phyloP scores from a whole-genome alignment of 192 early-diverging fungal genomes.

The Obelidium mucronatum region DNA sequence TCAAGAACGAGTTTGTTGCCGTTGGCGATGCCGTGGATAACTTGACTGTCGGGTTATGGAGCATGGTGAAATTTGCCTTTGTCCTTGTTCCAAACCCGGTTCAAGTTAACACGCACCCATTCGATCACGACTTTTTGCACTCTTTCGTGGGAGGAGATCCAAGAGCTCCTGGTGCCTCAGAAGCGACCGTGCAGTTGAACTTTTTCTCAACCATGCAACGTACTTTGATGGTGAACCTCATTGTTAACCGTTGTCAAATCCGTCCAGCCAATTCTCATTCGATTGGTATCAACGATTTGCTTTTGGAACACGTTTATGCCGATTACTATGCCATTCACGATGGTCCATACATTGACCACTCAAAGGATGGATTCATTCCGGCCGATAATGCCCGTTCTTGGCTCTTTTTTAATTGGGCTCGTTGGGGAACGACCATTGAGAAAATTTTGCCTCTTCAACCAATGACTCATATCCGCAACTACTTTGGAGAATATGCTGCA shows the following conservation, averaged over 20 bases:
- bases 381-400: slow-evolving; percentile 49
- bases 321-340: slow-evolving; percentile 66
- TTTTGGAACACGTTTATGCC: slow-evolving; percentile 50
- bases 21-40: slow-evolving; percentile 1
- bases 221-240: slow-evolving; percentile 38
- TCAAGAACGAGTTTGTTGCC: slow-evolving; percentile 21
- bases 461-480: slow-evolving; percentile 45
- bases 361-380: neutral
- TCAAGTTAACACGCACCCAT: slow-evolving; percentile 7
- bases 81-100: slow-evolving; percentile 16
- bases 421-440: neutral
- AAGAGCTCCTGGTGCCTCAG: neutral
- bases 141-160: slow-evolving; percentile 24
- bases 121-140: slow-evolving; percentile 7
- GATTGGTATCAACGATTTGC: slow-evolving; percentile 52
- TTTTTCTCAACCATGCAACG: slow-evolving; percentile 44
- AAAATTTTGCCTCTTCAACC: slow-evolving; percentile 31
- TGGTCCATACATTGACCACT: slow-evolving; percentile 45
- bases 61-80: slow-evolving; percentile 16
- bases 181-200: slow-evolving; percentile 28
- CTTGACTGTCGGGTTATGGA: neutral
- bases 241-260: slow-evolving; percentile 35
- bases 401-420: slow-evolving; percentile 54
- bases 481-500: slow-evolving; percentile 76
- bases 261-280: neutral